These are phyloP conservation scores for Lentinula edodes DNA, from an alignment of 768 basidiomycete species.

Conservation along the genomic window DNA sequence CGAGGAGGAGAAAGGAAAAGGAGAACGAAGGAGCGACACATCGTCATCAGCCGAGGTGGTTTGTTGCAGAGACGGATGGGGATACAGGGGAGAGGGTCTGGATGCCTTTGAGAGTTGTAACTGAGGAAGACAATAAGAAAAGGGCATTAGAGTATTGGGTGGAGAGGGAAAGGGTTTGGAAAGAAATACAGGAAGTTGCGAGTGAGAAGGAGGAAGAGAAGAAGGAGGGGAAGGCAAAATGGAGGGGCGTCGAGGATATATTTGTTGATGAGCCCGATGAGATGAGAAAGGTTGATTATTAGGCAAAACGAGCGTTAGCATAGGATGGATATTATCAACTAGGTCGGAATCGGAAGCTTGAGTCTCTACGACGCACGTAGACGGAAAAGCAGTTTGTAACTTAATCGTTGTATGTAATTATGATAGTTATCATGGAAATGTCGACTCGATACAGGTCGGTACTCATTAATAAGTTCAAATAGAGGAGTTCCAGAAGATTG, in stretches of 20 bases:
- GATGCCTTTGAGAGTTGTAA: slow-evolving; percentile 56
- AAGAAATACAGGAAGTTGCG: slow-evolving; percentile 26
- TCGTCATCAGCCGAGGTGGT: slow-evolving; percentile 80
- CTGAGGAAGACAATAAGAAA: slow-evolving; percentile 21
- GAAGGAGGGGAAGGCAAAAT: slow-evolving; percentile 19
- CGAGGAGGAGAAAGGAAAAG: slow-evolving; percentile 68
- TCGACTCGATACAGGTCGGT: too few species aligned
- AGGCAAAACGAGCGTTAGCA: too few species aligned
- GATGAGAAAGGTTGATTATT: background rate
- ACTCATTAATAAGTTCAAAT: too few species aligned
- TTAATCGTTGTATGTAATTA: too few species aligned
- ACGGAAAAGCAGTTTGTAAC: too few species aligned
- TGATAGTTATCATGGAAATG: too few species aligned
- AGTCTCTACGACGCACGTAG: too few species aligned
- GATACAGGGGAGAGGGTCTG: slow-evolving; percentile 91
- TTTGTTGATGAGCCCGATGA: slow-evolving; percentile 66
- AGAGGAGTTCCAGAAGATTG: too few species aligned
- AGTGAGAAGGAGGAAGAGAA: slow-evolving; percentile 4
- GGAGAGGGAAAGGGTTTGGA: slow-evolving; percentile 66
- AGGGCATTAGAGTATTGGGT: slow-evolving; percentile 73
- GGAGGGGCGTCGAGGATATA: slow-evolving; percentile 74
- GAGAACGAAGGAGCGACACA: slow-evolving; percentile 35
- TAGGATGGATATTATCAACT: too few species aligned
- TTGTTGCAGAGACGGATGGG: slow-evolving; percentile 70
- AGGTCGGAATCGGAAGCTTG: too few species aligned